Conservation (phyloP, 371 early-diverging fungal species). For the Mortierella sp. region DNA sequence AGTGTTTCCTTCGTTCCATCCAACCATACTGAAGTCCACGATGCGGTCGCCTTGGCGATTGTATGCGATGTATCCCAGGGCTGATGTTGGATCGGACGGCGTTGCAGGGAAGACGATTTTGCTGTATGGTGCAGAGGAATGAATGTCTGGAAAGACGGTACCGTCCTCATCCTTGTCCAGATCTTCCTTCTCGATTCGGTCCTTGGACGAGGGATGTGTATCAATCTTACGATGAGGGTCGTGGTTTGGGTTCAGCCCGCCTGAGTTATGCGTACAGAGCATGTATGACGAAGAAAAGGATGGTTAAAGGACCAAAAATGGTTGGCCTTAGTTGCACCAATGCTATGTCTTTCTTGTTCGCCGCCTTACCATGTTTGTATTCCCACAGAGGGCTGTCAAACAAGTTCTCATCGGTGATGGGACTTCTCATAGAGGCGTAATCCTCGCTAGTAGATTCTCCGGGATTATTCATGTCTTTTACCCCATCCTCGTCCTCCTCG, state of each 20-base stretch:
- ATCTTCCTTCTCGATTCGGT: constrained; percentile 2
- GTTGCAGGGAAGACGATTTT: constrained; percentile 25
- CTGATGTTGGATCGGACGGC: constrained; percentile 8
- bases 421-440: neutral
- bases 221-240: neutral
- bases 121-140: constrained; percentile 31
- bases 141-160: constrained; percentile 17
- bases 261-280: constrained; percentile 6
- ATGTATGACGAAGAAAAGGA: neutral
- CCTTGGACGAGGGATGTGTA: neutral
- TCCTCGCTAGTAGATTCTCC: too few relatives aligned
- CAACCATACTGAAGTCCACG: constrained; percentile 62
- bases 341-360: too few relatives aligned
- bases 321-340: neutral
- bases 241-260: constrained; percentile 39
- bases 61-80: constrained; percentile 57
- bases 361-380: constrained; percentile 34
- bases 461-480: too few relatives aligned
- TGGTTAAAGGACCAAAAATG: neutral
- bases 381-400: constrained; percentile 20
- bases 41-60: constrained; percentile 59
- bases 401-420: neutral
- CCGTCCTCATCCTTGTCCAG: constrained; percentile 44
- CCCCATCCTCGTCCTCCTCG: neutral
- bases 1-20: constrained; percentile 61